phyloP scores from a whole-genome alignment of 305 asterid genomes.

The Fraxinus nigra region DNA sequence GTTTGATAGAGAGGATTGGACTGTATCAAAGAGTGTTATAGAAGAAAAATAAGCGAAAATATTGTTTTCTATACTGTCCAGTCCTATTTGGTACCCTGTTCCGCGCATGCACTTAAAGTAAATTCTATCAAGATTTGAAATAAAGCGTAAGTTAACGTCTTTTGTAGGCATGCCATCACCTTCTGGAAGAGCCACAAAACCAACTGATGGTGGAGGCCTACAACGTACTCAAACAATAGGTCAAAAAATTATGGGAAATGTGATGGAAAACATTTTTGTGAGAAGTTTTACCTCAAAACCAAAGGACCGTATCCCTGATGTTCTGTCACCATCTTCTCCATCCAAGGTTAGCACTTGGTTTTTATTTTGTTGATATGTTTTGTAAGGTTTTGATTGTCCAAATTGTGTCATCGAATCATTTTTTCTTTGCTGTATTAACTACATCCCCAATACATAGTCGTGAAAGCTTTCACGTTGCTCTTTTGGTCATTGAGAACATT shows the following conservation, averaged over 20 bases:
- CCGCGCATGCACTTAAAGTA: neutral
- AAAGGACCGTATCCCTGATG: conserved; percentile 53
- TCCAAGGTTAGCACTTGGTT: conserved; percentile 58
- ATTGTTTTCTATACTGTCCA: neutral
- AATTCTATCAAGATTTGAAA: conserved; percentile 20
- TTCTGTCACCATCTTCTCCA: conserved; percentile 62
- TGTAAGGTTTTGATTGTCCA: conserved; percentile 15
- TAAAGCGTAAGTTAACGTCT: conserved; percentile 13
- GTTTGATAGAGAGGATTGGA: neutral
- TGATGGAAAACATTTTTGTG: conserved; percentile 83
- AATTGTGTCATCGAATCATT: conserved; percentile 1
- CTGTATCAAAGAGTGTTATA: neutral
- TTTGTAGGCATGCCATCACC: conserved; percentile 78
- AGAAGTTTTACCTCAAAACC: conserved; percentile 85
- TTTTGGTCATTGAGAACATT: conserved; percentile 13
- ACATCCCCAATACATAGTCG: neutral
- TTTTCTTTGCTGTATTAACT: conserved; percentile 15
- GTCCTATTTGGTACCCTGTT: neutral
- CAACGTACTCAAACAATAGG: conserved; percentile 92
- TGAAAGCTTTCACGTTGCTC: conserved; percentile 10
- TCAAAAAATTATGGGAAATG: conserved; percentile 90
- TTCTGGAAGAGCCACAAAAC: conserved; percentile 57
- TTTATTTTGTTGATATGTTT: conserved; percentile 14
- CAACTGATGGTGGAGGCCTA: conserved; percentile 52
- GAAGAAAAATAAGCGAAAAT: neutral